Evolutionary conservation across 306 rosid genomes (phyloP), one percentile per base, ranked within the genome.

Genomic region (Lathyrus sativus): DNA sequence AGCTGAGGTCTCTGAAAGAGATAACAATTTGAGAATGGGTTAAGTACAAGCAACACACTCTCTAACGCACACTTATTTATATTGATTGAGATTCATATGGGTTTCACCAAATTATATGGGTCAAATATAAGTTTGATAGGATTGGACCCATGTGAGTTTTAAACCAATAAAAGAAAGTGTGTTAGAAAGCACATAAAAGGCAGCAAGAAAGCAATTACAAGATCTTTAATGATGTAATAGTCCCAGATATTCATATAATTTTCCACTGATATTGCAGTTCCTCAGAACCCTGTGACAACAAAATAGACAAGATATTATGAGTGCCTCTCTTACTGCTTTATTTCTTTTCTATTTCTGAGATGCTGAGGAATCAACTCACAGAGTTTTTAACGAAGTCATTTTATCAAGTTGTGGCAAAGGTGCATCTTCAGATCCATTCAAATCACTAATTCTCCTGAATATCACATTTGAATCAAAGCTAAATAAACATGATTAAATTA

Each of bases 361-460:
- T 24, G 17, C 4, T 49, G 66, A 77, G 48, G 33, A 33, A 55
- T 68, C 7, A 78, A 85, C 95, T 89, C 82, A 89, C 98, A 92
- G 12, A 11, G 0, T 4, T 14, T 54, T 64, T 7, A 55, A 28
- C 74, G 76, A 28, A 4, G 53, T 48, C 74, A 4, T 33, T 15
- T 78, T 54, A 35, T 22, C n/a, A 28, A 92, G 84, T 14, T 24
- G 48, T 3, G 95, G 98, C 63, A 92, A 81, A 24, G 71, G 5
- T 24, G 87, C 74, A 65, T 56, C 11, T 12, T 74, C 80, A 35
- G 80, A 54, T 53, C 95, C 96, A 41, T 26, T 84, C 81, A 91
- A 75, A 83, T 91, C 93, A 59, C 75, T 85, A 53, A 91, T 82
- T 78, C 87, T 89, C 87, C 98, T 89, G 82, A 77, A 70, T 43